Evolutionary conservation across 208 protist species (phyloP).

Genomic region (Leishmania amazonensis): DNA sequence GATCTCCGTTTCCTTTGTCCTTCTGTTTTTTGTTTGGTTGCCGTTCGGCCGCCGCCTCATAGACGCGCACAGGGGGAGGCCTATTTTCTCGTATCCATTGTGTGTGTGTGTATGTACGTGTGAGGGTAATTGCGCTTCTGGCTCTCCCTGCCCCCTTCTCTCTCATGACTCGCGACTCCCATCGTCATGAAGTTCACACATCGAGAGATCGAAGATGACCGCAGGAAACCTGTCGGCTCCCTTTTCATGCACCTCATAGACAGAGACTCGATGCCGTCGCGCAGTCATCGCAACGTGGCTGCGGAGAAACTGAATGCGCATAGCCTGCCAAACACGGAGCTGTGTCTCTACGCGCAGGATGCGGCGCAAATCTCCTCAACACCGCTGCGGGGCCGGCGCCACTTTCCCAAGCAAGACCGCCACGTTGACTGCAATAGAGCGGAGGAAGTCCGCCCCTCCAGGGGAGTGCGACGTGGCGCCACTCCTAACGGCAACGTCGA

Average conservation of each 20-base stretch:
- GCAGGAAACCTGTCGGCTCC: constrained; percentile 61
- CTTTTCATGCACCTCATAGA: constrained; percentile 70
- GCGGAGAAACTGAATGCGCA: constrained; percentile 37
- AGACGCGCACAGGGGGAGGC: neutral
- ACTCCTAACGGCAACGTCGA: constrained; percentile 17
- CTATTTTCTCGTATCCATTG: neutral
- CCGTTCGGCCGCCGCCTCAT: neutral
- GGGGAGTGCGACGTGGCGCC: constrained; percentile 12
- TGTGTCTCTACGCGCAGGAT: constrained; percentile 51
- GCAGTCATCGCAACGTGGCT: constrained; percentile 31
- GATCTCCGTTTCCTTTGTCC: neutral
- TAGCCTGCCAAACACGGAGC: constrained; percentile 61
- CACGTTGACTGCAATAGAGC: constrained; percentile 17
- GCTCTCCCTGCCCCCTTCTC: neutral
- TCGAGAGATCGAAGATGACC: constrained; percentile 53
- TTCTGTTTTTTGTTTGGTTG: neutral
- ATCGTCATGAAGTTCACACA: constrained; percentile 44
- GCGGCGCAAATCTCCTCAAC: constrained; percentile 13
- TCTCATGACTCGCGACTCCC: neutral
- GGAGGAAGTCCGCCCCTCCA: constrained; percentile 9
- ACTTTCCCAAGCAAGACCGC: constrained; percentile 23
- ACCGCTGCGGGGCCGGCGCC: constrained; percentile 34
- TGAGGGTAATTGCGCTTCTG: too few relatives aligned
- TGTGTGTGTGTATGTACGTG: neutral
- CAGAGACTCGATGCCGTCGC: constrained; percentile 38